These are phyloP conservation scores for Amphicarpaea edgeworthii DNA, from an alignment of 306 rosid genomes.

Conservation along the genomic window DNA sequence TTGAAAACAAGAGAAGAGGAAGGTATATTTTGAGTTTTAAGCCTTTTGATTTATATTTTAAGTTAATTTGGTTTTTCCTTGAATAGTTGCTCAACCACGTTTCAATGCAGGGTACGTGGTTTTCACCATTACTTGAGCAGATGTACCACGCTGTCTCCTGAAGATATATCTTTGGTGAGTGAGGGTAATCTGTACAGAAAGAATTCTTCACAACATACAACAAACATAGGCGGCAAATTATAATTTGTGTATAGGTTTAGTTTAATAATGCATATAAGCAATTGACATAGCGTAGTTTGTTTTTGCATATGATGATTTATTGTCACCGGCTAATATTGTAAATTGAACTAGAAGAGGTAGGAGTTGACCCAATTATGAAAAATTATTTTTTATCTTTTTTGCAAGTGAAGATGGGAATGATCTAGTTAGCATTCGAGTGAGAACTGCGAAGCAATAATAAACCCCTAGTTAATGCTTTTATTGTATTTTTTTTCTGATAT, in stretches of 20 bases:
- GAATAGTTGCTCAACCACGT: constrained; percentile 43
- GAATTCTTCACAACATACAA: constrained; percentile 40
- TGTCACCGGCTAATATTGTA: constrained; percentile 31
- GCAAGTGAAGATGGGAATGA: no score
- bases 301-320: constrained; percentile 32
- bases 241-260: constrained; percentile 46
- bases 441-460: no score
- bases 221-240: constrained; percentile 36
- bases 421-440: no score
- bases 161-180: constrained; percentile 68
- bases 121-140: constrained; percentile 83
- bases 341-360: constrained; percentile 27
- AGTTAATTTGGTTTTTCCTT: constrained; percentile 3
- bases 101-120: constrained; percentile 66
- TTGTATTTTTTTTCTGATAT: no score
- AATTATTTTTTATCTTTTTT: constrained; percentile 24
- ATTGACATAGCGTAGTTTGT: constrained; percentile 29
- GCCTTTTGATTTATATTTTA: constrained; percentile 19
- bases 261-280: constrained; percentile 38
- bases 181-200: constrained; percentile 52
- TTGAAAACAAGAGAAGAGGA: constrained; percentile 59
- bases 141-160: constrained; percentile 61
- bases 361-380: constrained; percentile 23
- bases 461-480: no score
- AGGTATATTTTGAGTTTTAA: constrained; percentile 61